A percentile compares a stretch with the other conserved stretches of the same genome.
Conservation (phyloP, 768 basidiomycete genomes). For the Piloderma croceum region DNA sequence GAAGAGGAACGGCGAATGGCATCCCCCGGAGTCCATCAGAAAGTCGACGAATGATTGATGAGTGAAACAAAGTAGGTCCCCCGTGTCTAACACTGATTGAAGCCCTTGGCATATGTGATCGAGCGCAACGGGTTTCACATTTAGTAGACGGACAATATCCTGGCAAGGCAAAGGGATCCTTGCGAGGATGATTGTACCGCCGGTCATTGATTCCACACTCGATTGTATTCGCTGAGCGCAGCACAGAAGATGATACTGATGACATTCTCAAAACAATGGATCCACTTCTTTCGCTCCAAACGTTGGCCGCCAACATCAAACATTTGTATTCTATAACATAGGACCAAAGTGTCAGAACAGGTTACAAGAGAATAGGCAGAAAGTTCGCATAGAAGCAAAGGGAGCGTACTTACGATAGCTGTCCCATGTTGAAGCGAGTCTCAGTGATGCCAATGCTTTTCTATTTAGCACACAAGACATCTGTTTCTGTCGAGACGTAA, state of each 20-base stretch:
- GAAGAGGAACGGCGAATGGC: slow-evolving; percentile 13
- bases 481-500: slow-evolving; percentile 83
- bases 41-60: slow-evolving; percentile 1
- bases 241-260: no score
- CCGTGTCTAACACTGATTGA: neutral
- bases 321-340: no score
- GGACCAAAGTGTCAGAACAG: no score
- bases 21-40: no score
- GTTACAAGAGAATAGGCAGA: no score
- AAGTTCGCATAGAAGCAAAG: no score
- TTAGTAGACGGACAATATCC: neutral
- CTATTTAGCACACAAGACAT: slow-evolving; percentile 81
- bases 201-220: no score
- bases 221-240: no score
- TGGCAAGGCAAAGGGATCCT: neutral
- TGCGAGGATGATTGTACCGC: neutral
- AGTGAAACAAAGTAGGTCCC: neutral
- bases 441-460: slow-evolving; percentile 93
- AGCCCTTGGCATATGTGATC: neutral
- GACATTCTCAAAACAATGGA: no score
- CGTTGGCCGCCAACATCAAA: no score
- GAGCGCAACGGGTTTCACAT: neutral
- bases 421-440: slow-evolving; percentile 73
- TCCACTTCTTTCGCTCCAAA: no score
- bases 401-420: slow-evolving; percentile 49